Conservation (phyloP, 2,329 filamentous ascomycete genomes). For the Exophiala alcalophila region DNA sequence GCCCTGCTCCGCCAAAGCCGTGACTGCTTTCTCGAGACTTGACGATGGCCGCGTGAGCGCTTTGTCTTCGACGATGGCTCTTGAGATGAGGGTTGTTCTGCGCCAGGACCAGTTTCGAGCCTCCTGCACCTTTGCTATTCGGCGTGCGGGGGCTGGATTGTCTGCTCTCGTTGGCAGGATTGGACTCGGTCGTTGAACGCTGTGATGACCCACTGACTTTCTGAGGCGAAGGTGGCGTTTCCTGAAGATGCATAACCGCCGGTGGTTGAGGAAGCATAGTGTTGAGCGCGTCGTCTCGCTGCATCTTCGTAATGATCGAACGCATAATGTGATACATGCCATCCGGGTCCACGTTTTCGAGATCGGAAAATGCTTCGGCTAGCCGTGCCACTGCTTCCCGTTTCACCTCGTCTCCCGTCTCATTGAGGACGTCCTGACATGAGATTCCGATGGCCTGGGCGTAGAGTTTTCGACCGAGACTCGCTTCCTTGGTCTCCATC, state of each 20-base stretch:
- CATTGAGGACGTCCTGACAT: conserved; percentile 81
- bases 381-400: conserved; percentile 79
- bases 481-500: conserved; percentile 67
- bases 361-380: conserved; percentile 77
- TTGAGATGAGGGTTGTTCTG: conserved; percentile 82
- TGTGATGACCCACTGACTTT: conserved; percentile 5
- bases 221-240: conserved; percentile 35
- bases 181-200: conserved; percentile 3
- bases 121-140: conserved; percentile 33
- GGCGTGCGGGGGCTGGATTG: conserved; percentile 44
- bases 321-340: conserved; percentile 83
- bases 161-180: conserved; percentile 18
- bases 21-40: conserved; percentile 30
- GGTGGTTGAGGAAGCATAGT: conserved; percentile 36
- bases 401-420: conserved; percentile 67
- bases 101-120: conserved; percentile 67
- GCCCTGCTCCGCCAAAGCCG: conserved; percentile 35
- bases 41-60: conserved; percentile 35
- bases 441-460: conserved; percentile 76
- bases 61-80: conserved; percentile 68
- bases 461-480: conserved; percentile 78
- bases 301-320: conserved; percentile 69
- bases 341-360: conserved; percentile 86
- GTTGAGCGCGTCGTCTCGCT: conserved; percentile 44
- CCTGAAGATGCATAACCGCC: conserved; percentile 31